Conservation (phyloP, 2,329 filamentous ascomycete genomes). For the Corinectria fuckeliana region DNA sequence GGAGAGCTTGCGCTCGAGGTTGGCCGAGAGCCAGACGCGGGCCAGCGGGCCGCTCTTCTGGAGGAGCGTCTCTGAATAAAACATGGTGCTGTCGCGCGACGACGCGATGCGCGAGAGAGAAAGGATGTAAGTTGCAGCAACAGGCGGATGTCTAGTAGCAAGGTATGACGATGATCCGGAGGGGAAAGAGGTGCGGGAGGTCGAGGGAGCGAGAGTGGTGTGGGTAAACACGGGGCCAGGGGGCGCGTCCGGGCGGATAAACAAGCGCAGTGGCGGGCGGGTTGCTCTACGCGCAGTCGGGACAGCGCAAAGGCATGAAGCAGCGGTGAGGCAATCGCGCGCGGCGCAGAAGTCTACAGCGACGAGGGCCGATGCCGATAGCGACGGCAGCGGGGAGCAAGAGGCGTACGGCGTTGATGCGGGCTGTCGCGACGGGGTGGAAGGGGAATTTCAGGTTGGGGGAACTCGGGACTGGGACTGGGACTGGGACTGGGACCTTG, state of each 20-base stretch:
- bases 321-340: slow-evolving; percentile 33
- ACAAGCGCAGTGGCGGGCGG: slow-evolving; percentile 41
- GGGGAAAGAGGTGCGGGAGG: slow-evolving; percentile 21
- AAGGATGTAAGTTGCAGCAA: slow-evolving; percentile 15
- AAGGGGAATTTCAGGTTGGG: slow-evolving; percentile 31
- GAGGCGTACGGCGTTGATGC: slow-evolving; percentile 29
- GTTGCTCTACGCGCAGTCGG: slow-evolving; percentile 41
- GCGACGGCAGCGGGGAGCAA: slow-evolving; percentile 34
- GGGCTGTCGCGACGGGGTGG: slow-evolving; percentile 37
- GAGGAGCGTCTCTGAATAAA: slow-evolving; percentile 94
- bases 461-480: slow-evolving; percentile 41
- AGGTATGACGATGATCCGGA: slow-evolving; percentile 21
- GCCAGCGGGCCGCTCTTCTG: slow-evolving; percentile 97
- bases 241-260: slow-evolving; percentile 43
- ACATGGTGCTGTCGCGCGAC: slow-evolving; percentile 68
- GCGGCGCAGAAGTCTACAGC: slow-evolving; percentile 30
- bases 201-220: slow-evolving; percentile 32
- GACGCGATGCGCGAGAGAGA: slow-evolving; percentile 40
- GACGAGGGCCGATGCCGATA: slow-evolving; percentile 33
- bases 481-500: slow-evolving; percentile 34
- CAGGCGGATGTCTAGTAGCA: slow-evolving; percentile 12
- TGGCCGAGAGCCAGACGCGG: slow-evolving; percentile 97
- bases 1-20: slow-evolving; percentile 96
- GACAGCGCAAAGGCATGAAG: slow-evolving; percentile 40
- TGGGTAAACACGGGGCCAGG: slow-evolving; percentile 42